Conservation (phyloP, 1,284 basidiomycete genomes). For the Ceratobasidium papillatum region DNA sequence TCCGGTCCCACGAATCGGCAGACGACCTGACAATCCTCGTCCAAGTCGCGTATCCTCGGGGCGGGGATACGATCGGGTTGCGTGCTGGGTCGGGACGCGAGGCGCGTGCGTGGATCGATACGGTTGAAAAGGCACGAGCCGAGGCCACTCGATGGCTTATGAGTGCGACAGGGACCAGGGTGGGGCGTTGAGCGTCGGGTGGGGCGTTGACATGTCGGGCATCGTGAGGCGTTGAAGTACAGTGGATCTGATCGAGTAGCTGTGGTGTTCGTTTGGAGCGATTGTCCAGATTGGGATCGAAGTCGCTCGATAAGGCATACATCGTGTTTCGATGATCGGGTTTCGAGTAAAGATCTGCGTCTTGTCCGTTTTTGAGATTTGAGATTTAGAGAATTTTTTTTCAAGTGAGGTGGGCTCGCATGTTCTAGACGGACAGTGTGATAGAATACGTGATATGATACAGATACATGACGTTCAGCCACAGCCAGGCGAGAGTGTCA, state of each 20-base stretch:
- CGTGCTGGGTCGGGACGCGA: conserved; percentile 70
- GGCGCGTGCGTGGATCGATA: conserved; percentile 68
- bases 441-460: background rate
- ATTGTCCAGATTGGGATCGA: background rate
- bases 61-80: conserved; percentile 74
- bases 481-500: background rate
- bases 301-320: background rate
- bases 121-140: conserved; percentile 54
- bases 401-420: background rate
- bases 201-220: background rate
- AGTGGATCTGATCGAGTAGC: no score
- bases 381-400: background rate
- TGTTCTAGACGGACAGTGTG: background rate
- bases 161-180: background rate
- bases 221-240: no score
- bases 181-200: background rate
- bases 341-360: background rate
- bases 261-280: background rate
- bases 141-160: conserved; percentile 10
- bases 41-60: conserved; percentile 71
- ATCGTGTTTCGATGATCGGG: background rate
- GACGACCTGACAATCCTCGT: conserved; percentile 74
- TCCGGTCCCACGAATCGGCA: conserved; percentile 46
- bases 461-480: background rate
- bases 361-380: background rate